Conservation (phyloP, 192 early-diverging fungal genomes). For the Coemansia sp. region DNA sequence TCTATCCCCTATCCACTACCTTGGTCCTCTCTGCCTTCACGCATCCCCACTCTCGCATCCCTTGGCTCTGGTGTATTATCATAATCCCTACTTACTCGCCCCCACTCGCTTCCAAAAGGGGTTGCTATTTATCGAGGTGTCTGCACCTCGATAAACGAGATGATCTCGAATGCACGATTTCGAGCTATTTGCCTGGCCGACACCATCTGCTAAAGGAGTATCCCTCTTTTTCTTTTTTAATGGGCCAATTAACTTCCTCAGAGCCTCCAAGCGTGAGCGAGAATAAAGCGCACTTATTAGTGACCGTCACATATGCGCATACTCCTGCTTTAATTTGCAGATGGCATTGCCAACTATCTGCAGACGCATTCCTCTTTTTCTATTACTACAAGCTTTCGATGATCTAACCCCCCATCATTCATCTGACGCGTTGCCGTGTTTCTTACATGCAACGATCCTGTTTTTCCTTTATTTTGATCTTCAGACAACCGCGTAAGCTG, state of each 20-base stretch:
- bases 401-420: not conserved
- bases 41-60: not conserved
- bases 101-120: not conserved
- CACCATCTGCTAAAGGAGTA: not conserved
- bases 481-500: not conserved
- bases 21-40: not conserved
- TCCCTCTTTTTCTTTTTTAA: not conserved
- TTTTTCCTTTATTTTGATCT: conserved; percentile 1
- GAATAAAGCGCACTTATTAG: not conserved
- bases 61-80: not conserved
- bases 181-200: not conserved
- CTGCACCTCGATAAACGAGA: not conserved
- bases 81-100: not conserved
- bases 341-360: not conserved
- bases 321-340: not conserved
- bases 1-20: not conserved
- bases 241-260: not conserved
- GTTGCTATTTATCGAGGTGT: not conserved
- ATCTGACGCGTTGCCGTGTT: not conserved
- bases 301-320: not conserved
- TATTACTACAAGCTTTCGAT: not conserved
- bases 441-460: not conserved
- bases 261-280: not conserved
- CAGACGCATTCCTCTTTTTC: not conserved
- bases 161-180: not conserved